Evolutionary conservation across 1,284 basidiomycete genomes (phyloP).

Genomic region (Lignosus rhinocerotis): DNA sequence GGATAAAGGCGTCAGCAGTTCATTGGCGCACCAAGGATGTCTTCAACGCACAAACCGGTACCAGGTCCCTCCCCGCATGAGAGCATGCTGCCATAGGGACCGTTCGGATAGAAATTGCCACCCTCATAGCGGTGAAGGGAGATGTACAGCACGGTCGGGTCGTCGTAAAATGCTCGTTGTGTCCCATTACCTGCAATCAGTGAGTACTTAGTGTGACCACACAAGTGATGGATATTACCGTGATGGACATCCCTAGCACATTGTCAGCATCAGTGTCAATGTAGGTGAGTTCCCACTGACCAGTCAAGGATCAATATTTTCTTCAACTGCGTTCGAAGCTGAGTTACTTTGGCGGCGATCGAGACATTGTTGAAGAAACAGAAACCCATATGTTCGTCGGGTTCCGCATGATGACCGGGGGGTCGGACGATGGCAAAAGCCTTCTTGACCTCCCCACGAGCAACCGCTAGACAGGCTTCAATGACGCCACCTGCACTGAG

Average conservation of each 20-base stretch:
- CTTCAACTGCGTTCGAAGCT: constrained; percentile 66
- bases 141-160: constrained; percentile 91
- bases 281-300: constrained; percentile 48
- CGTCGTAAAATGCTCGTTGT: constrained; percentile 92
- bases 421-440: constrained; percentile 95
- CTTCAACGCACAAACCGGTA: constrained; percentile 62
- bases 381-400: constrained; percentile 97
- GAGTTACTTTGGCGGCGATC: constrained; percentile 84
- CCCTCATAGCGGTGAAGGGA: constrained; percentile 95
- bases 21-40: not conserved
- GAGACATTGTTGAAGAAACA: constrained; percentile 99
- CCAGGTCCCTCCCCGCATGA: constrained; percentile 86
- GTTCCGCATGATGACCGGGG: constrained; percentile 98
- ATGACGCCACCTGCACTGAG: constrained; percentile 95
- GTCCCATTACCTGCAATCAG: constrained; percentile 83
- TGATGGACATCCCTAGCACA: constrained; percentile 92
- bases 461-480: constrained; percentile 88
- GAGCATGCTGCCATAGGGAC: constrained; percentile 83
- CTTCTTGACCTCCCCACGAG: constrained; percentile 79
- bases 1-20: constrained; percentile 18
- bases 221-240: constrained; percentile 48
- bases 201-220: not conserved
- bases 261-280: constrained; percentile 4
- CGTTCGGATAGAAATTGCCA: constrained; percentile 90
- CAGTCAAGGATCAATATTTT: constrained; percentile 94